Conservation (phyloP, 148 eudicot species). For the Chenopodium album region DNA sequence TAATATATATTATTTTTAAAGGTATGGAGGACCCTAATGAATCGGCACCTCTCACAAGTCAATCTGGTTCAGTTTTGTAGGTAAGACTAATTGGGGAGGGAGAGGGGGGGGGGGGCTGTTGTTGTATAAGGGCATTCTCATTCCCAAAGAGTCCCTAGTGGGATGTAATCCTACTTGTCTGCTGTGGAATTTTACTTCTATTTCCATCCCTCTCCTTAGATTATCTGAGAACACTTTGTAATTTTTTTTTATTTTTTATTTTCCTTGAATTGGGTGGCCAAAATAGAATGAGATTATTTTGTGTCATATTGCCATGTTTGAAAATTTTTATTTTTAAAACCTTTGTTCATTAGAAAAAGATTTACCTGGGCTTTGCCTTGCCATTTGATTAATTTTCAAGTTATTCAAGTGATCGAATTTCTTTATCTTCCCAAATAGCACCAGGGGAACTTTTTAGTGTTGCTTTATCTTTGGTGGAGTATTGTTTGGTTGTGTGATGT, state of each 20-base stretch:
- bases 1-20: too few species aligned
- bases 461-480: not conserved
- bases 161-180: too few species aligned
- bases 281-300: too few species aligned
- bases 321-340: not conserved
- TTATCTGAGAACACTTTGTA: not conserved
- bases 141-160: too few species aligned
- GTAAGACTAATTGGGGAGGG: too few species aligned
- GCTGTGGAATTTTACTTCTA: not conserved
- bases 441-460: not conserved
- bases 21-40: too few species aligned
- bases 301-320: too few species aligned
- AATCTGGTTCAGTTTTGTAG: too few species aligned
- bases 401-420: not conserved
- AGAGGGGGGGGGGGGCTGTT: too few species aligned
- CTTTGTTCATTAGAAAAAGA: not conserved
- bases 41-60: too few species aligned
- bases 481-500: not conserved
- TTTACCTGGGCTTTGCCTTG: not conserved
- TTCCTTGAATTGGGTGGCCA: not conserved
- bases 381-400: not conserved
- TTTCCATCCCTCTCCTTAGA: not conserved
- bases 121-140: too few species aligned
- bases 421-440: not conserved
- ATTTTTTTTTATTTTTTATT: not conserved